Evolutionary conservation across 305 asterid species (phyloP).

Genomic region (Plantago coronopus): DNA sequence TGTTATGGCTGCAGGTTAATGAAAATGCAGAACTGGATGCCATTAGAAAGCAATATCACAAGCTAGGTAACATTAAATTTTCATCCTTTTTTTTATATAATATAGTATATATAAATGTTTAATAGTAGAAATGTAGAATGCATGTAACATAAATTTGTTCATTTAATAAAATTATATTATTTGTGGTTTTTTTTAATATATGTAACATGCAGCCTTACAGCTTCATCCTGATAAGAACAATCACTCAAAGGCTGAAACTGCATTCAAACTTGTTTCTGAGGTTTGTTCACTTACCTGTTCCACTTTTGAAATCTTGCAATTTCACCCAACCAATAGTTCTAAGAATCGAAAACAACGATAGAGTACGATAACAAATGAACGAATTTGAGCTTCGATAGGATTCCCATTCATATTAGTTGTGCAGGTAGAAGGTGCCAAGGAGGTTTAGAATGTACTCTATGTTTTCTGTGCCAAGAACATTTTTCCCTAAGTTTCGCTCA

Average conservation of each 20-base stretch:
- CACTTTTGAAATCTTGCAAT: too few relatives aligned
- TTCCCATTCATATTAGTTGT: too few relatives aligned
- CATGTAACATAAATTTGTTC: neutral
- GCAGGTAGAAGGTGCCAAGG: neutral
- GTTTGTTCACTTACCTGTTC: slow-evolving; percentile 20
- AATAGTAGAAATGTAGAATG: too few relatives aligned
- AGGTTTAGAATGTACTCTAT: neutral
- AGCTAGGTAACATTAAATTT: slow-evolving; percentile 42
- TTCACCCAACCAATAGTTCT: too few relatives aligned
- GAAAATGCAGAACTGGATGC: slow-evolving; percentile 46
- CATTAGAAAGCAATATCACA: slow-evolving; percentile 57
- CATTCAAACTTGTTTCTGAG: slow-evolving; percentile 77
- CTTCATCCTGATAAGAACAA: slow-evolving; percentile 88
- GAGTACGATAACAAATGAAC: too few relatives aligned
- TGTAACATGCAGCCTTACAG: slow-evolving; percentile 47
- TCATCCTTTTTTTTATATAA: too few relatives aligned
- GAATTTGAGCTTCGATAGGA: too few relatives aligned
- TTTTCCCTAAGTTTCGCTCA: too few relatives aligned
- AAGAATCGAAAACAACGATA: too few relatives aligned
- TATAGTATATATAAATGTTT: neutral
- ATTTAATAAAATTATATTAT: neutral
- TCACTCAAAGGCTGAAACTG: slow-evolving; percentile 72
- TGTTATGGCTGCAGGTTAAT: slow-evolving; percentile 42
- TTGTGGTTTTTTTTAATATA: neutral
- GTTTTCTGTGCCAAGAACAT: too few relatives aligned